phyloP scores from a whole-genome alignment of 2,329 filamentous ascomycete species.

The Cryphonectria parasitica region DNA sequence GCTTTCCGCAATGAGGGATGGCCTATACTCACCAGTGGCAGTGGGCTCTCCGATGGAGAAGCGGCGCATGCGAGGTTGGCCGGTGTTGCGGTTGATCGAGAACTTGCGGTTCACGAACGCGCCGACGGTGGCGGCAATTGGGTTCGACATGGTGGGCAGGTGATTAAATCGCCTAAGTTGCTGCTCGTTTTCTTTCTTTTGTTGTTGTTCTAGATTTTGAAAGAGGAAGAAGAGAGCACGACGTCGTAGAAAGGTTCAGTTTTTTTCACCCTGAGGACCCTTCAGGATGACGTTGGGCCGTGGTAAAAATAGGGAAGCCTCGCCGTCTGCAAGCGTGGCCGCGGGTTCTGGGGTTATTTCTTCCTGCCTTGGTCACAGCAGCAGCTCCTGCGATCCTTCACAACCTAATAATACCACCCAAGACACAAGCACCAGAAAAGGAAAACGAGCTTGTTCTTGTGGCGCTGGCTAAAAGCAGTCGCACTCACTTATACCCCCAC shows the following conservation, averaged over 20 bases:
- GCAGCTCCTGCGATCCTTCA: constrained; percentile 6
- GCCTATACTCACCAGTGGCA: constrained; percentile 53
- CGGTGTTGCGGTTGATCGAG: constrained; percentile 69
- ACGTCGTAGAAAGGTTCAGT: neutral
- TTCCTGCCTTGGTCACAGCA: constrained; percentile 1
- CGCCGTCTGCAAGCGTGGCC: neutral
- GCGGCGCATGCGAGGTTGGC: constrained; percentile 61
- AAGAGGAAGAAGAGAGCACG: neutral
- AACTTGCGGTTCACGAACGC: constrained; percentile 58
- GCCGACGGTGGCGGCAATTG: constrained; percentile 45
- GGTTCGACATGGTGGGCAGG: constrained; percentile 26
- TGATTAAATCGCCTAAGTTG: neutral
- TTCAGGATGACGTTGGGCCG: neutral
- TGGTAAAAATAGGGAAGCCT: neutral
- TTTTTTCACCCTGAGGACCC: neutral
- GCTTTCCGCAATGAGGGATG: neutral
- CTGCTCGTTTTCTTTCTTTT: neutral
- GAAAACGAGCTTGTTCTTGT: neutral
- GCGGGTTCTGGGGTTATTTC: constrained; percentile 10
- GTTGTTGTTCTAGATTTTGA: neutral
- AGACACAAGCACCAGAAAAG: constrained; percentile 1
- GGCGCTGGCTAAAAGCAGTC: neutral
- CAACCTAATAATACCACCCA: neutral
- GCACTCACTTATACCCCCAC: neutral
- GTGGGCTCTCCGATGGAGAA: constrained; percentile 64